Evolutionary conservation across 2,329 filamentous ascomycete genomes (phyloP).

Genomic region (Claviceps humidiphila): DNA sequence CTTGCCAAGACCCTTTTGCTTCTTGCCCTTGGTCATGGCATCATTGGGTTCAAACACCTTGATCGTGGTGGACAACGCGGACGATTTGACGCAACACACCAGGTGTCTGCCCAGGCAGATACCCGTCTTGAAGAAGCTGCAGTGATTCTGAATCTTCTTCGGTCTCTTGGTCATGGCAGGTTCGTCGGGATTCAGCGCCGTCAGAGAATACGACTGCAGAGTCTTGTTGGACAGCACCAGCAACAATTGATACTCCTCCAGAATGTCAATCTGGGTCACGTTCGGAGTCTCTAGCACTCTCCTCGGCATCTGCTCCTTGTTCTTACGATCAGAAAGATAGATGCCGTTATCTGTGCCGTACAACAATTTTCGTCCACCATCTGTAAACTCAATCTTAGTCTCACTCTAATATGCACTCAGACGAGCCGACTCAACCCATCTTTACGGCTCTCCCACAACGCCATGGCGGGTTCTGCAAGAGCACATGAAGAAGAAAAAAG

Average conservation of each 20-base stretch:
- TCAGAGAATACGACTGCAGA: constrained; percentile 75
- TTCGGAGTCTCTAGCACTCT: constrained; percentile 74
- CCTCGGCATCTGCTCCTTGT: constrained; percentile 67
- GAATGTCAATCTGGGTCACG: constrained; percentile 89
- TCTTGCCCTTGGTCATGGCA: constrained; percentile 82
- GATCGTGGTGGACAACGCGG: constrained; percentile 84
- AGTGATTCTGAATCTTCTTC: constrained; percentile 93
- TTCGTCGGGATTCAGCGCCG: constrained; percentile 76
- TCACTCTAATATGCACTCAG: background rate
- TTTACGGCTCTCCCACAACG: background rate
- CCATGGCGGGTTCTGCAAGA: background rate
- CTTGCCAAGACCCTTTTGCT: constrained; percentile 87
- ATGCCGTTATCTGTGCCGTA: constrained; percentile 92
- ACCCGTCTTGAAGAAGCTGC: constrained; percentile 96
- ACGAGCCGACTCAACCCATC: too few species aligned
- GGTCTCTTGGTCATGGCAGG: constrained; percentile 69
- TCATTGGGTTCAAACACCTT: constrained; percentile 99
- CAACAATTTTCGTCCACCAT: constrained; percentile 87
- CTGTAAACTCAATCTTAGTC: constrained; percentile 26
- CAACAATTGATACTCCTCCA: constrained; percentile 88
- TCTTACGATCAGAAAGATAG: constrained; percentile 81
- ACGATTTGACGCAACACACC: constrained; percentile 93
- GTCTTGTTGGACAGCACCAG: constrained; percentile 90
- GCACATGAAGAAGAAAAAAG: background rate
- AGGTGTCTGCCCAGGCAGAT: constrained; percentile 89